These are phyloP conservation scores for Epichloe elymi DNA, from an alignment of 2,329 filamentous ascomycete genomes.

Conservation along the genomic window DNA sequence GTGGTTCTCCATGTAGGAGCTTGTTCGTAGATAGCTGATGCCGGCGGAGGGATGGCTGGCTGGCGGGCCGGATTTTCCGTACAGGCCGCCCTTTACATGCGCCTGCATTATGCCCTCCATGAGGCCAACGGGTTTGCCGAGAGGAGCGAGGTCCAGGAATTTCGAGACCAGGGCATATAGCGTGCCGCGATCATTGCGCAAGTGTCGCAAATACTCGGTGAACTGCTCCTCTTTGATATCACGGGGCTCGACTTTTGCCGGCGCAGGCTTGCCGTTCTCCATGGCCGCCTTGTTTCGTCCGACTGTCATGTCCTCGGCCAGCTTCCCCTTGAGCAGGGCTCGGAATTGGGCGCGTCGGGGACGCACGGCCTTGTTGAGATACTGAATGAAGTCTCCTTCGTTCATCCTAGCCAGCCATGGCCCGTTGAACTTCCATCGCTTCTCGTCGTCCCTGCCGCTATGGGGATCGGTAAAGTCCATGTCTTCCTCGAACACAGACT, in stretches of 20 bases:
- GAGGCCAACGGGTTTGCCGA: constrained; percentile 23
- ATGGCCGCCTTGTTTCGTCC: constrained; percentile 23
- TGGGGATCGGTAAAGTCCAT: constrained; percentile 37
- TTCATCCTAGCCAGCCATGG: constrained; percentile 53
- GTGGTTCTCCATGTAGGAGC: constrained; percentile 43
- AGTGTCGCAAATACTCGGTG: constrained; percentile 34
- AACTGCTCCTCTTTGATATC: constrained; percentile 39
- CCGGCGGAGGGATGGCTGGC: constrained; percentile 49
- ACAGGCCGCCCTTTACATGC: constrained; percentile 25
- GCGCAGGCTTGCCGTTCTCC: constrained; percentile 22
- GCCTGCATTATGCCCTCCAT: constrained; percentile 13
- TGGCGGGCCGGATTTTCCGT: constrained; percentile 41
- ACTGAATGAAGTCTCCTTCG: constrained; percentile 45
- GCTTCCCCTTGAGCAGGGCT: constrained; percentile 34
- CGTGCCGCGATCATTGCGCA: constrained; percentile 36
- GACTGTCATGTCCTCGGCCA: constrained; percentile 32
- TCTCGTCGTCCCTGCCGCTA: constrained; percentile 25
- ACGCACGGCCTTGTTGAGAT: constrained; percentile 40
- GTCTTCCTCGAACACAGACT: constrained; percentile 47
- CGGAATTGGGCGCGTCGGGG: constrained; percentile 41
- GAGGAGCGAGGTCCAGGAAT: constrained; percentile 49
- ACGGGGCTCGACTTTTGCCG: constrained; percentile 13
- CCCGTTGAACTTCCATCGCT: constrained; percentile 53
- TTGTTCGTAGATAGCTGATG: constrained; percentile 46
- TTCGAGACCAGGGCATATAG: constrained; percentile 43